Conservation (phyloP, 2,329 filamentous ascomycete genomes). For the Monosporascus sp. region DNA sequence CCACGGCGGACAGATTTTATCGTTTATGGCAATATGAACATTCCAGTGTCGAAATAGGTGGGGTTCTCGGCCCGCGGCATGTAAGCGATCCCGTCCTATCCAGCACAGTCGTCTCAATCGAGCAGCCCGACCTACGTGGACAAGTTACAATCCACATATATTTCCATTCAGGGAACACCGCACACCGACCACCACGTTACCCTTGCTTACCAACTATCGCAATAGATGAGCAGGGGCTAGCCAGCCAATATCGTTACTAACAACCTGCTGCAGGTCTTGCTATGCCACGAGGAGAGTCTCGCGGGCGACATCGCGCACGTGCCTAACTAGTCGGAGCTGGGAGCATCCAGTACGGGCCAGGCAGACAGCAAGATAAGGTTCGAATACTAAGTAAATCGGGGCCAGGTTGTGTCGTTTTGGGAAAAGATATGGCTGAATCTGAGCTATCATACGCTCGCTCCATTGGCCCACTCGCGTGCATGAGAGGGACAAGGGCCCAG, state of each 20-base stretch:
- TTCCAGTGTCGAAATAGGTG: background rate
- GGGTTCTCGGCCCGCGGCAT: background rate
- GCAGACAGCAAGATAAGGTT: too few species aligned
- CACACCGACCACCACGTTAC: too few species aligned
- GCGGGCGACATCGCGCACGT: too few species aligned
- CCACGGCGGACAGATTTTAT: background rate
- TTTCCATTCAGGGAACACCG: too few species aligned
- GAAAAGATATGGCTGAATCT: background rate
- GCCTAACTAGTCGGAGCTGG: too few species aligned
- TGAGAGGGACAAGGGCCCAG: background rate
- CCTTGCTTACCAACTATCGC: too few species aligned
- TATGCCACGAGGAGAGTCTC: too few species aligned
- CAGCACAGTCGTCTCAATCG: background rate
- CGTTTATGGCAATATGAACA: background rate
- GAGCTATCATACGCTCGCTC: background rate
- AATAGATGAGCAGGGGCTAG: too few species aligned
- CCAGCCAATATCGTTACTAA: too few species aligned
- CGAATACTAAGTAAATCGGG: too few species aligned
- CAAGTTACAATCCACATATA: background rate
- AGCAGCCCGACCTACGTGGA: background rate
- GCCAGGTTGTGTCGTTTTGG: background rate
- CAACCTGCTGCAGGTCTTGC: too few species aligned
- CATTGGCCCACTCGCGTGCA: background rate
- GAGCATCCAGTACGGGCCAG: too few species aligned
- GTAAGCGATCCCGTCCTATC: background rate